phyloP scores from a whole-genome alignment of 371 early-diverging fungal genomes.

The Mortierella polycephala region DNA sequence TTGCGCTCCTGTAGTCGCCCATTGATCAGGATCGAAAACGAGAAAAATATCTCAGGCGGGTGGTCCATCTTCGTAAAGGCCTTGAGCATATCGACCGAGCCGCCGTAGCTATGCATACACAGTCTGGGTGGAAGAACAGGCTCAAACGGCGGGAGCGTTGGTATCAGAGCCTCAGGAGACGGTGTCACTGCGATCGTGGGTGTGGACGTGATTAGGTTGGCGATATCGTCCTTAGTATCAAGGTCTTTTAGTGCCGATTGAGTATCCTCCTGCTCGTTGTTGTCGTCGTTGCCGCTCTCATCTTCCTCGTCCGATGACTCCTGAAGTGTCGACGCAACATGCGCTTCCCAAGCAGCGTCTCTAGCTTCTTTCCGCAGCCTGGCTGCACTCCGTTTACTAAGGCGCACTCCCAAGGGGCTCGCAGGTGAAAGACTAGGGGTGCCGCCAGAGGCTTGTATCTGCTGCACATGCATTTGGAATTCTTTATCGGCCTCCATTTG shows the following conservation, averaged over 20 bases:
- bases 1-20: slow-evolving; percentile 60
- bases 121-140: slow-evolving; percentile 69
- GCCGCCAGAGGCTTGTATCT: slow-evolving; percentile 36
- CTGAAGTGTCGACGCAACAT: slow-evolving; percentile 46
- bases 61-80: slow-evolving; percentile 62
- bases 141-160: slow-evolving; percentile 10
- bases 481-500: slow-evolving; percentile 31
- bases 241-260: neutral
- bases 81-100: slow-evolving; percentile 77
- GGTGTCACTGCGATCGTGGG: neutral
- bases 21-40: slow-evolving; percentile 73
- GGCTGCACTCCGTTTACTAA: slow-evolving; percentile 34
- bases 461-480: slow-evolving; percentile 24
- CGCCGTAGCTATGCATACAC: slow-evolving; percentile 89
- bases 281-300: slow-evolving; percentile 12
- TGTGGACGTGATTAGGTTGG: neutral
- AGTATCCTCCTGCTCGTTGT: slow-evolving; percentile 2
- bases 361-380: slow-evolving; percentile 48
- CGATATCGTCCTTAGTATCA: neutral
- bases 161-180: neutral
- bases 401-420: slow-evolving; percentile 18
- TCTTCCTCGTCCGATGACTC: slow-evolving; percentile 48
- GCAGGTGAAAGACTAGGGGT: slow-evolving; percentile 13
- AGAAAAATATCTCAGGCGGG: slow-evolving; percentile 65
- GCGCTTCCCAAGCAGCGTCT: slow-evolving; percentile 41